These are phyloP conservation scores for Rusavskia elegans DNA, from an alignment of 495 filamentous ascomycete genomes.

Conservation along the genomic window DNA sequence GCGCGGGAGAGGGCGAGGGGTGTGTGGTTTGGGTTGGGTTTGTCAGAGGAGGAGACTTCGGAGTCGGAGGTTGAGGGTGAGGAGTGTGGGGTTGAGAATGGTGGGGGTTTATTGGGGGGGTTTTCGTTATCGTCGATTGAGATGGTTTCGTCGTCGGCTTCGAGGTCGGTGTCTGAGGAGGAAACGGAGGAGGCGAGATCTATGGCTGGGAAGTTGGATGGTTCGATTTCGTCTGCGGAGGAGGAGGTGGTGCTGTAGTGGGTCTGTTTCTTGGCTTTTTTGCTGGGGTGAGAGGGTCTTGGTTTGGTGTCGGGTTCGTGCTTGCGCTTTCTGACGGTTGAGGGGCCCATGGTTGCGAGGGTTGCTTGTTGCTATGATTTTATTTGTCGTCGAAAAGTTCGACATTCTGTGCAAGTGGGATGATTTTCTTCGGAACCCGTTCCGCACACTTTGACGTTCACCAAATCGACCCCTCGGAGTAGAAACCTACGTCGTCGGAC, in stretches of 20 bases:
- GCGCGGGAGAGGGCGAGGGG: no score
- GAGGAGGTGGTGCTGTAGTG: conserved; percentile 63
- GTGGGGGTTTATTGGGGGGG: no score
- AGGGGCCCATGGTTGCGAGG: conserved; percentile 22
- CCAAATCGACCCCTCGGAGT: no score
- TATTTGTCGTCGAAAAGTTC: not conserved
- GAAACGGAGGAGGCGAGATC: conserved; percentile 52
- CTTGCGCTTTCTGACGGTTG: conserved; percentile 41
- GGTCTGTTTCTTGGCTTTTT: conserved; percentile 55
- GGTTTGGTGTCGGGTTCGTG: conserved; percentile 39
- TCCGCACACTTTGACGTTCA: no score
- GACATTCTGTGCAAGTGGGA: not conserved
- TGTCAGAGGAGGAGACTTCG: not conserved
- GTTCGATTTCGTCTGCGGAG: conserved; percentile 28
- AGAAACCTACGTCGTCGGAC: no score
- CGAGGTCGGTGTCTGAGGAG: not conserved
- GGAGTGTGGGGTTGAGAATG: not conserved
- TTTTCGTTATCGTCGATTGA: conserved; percentile 3
- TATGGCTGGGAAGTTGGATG: conserved; percentile 41
- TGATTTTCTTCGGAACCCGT: not conserved
- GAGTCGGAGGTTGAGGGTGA: not conserved
- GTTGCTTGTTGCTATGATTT: not conserved
- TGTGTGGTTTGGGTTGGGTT: no score
- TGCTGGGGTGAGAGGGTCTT: conserved; percentile 37
- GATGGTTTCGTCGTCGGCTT: not conserved